phyloP scores from a whole-genome alignment of 768 basidiomycete genomes.

The Sporobolomyces pararoseus region DNA sequence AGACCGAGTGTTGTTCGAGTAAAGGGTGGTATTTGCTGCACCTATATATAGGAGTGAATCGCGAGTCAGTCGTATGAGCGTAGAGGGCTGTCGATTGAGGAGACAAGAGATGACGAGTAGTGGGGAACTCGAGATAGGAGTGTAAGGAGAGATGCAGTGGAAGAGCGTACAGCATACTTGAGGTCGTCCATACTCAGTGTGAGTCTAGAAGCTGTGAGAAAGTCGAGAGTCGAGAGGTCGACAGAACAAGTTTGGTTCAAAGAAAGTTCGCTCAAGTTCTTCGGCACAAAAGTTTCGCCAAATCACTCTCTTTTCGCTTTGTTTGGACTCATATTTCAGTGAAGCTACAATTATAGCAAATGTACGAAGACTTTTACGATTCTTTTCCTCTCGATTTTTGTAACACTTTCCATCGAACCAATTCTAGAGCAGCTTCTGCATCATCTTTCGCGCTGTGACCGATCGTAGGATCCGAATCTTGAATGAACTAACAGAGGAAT shows the following conservation, averaged over 20 bases:
- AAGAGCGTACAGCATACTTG: background rate
- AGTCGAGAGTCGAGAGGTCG: too few species aligned
- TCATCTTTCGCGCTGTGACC: conserved; percentile 92
- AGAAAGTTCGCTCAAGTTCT: background rate
- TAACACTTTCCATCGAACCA: conserved; percentile 73
- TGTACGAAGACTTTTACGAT: too few species aligned
- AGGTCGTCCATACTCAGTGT: conserved; percentile 1
- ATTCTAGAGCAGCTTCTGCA: conserved; percentile 78
- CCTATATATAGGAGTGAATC: conserved; percentile 47
- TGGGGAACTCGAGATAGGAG: background rate
- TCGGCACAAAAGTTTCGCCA: too few species aligned
- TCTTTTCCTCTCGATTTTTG: conserved; percentile 14
- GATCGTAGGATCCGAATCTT: conserved; percentile 65
- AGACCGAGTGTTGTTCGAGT: conserved; percentile 67
- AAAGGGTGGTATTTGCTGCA: conserved; percentile 77
- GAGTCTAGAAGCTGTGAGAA: too few species aligned
- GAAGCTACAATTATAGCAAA: too few species aligned
- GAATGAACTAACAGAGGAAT: conserved; percentile 60
- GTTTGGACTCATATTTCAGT: background rate
- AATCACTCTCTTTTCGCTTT: background rate
- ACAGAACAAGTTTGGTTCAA: too few species aligned
- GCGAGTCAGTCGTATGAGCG: background rate
- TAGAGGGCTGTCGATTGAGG: background rate
- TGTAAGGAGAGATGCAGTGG: too few species aligned
- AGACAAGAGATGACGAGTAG: background rate